Percentiles rank a stretch among this genome's conserved stretches.
phyloP scores from a whole-genome alignment of 2,329 filamentous ascomycete genomes.

The Aspergillus sp. region DNA sequence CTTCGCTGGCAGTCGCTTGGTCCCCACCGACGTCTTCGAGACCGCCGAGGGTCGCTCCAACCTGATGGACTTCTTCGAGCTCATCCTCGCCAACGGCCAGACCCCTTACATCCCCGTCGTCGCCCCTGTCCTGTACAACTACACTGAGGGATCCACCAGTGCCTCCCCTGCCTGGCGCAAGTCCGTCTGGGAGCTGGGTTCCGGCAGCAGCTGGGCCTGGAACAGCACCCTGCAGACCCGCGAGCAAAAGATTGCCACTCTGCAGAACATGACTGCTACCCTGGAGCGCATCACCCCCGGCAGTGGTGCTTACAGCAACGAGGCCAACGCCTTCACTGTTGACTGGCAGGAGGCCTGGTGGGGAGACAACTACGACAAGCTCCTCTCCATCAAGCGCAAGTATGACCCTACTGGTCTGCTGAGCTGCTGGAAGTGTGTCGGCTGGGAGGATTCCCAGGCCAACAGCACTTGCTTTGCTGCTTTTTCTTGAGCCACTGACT shows the following conservation, averaged over 20 bases:
- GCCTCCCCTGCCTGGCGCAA: conserved; percentile 24
- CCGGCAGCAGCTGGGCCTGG: conserved; percentile 18
- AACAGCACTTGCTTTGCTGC: conserved; percentile 16
- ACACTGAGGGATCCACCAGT: conserved; percentile 20
- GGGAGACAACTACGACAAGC: conserved; percentile 23
- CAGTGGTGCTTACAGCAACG: conserved; percentile 23
- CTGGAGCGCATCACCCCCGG: conserved; percentile 21
- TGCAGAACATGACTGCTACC: conserved; percentile 15
- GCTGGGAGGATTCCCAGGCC: conserved; percentile 17
- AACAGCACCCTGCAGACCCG: conserved; percentile 19
- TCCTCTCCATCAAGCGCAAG: conserved; percentile 23
- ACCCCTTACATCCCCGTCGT: conserved; percentile 22
- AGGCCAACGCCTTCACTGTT: conserved; percentile 22
- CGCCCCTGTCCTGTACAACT: conserved; percentile 21
- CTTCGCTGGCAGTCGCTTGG: conserved; percentile 23
- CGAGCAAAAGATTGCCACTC: conserved; percentile 12
- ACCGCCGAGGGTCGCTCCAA: conserved; percentile 16
- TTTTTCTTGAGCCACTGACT: neutral
- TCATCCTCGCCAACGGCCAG: conserved; percentile 12
- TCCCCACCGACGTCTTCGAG: conserved; percentile 21
- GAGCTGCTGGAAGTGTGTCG: conserved; percentile 24
- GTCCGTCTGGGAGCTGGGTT: conserved; percentile 21
- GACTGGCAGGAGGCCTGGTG: conserved; percentile 25
- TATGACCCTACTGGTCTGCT: conserved; percentile 22
- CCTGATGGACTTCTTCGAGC: conserved; percentile 17